Evolutionary conservation across 345 rosid genomes (phyloP), one percentile per base, ranked within the genome.

Genomic region (Citrus glauca): DNA sequence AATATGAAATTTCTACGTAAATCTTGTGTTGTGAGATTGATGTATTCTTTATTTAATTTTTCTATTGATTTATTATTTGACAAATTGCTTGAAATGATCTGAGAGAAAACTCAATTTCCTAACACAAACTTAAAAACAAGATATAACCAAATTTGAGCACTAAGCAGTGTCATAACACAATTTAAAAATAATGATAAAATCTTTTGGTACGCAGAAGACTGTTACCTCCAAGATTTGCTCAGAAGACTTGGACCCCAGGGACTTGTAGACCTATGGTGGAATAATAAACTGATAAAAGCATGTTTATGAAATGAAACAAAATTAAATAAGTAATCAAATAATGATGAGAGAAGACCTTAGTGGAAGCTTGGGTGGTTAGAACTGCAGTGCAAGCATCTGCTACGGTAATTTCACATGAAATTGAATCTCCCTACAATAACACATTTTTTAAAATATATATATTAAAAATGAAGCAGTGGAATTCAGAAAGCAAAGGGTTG

Each of bases 291-390:
- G 76, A 53, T 28, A 64, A 68, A 68, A 37, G 4, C 63, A 28
- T 56, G 13, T 4, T 64, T 55, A 42, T 32, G 17, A 69, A 69
- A 3, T 32, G 38, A 60, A 9, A 35, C 22, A 72, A 80, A 69
- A 28, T 2, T 24, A 53, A 17, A 50, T 42, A 42, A 42, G 3
- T 45, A 53, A 17, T 2, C 8, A 53, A 53, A 27, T 7, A 16
- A 71, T 72, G 55, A 53, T 6, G 67, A 56, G 50, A 68, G 61
- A n/a, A 48, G 30, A 94, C 98, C 94, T 95, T 95, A 9, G 97
- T 93, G 77, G 98, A 93, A 84, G 98, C 90, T 78, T 95, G 98
- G 25, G 98, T 95, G 4, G 98, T 95, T 48, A 93, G 73, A 35
- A 91, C 92, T 66, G 90, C 81, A 40, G 91, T 90, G 87, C 97